These are phyloP conservation scores for Echinosophora koreensis DNA, from an alignment of 306 rosid species.

Conservation along the genomic window DNA sequence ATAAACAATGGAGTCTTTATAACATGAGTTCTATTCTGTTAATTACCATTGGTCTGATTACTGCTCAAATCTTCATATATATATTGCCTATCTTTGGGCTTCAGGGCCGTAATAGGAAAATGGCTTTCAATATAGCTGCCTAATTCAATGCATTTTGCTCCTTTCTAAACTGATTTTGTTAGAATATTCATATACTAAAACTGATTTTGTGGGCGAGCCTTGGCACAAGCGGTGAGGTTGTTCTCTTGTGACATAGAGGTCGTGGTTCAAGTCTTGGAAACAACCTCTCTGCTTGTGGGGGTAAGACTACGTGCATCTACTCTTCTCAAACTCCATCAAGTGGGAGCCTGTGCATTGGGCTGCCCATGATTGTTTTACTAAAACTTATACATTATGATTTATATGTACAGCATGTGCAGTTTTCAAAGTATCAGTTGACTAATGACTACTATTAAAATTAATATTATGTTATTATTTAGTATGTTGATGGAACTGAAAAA, in stretches of 20 bases:
- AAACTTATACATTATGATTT: background rate
- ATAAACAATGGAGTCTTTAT: background rate
- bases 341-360: too few relatives aligned
- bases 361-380: background rate
- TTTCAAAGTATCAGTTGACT: background rate
- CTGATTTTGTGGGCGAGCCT: too few relatives aligned
- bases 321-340: too few relatives aligned
- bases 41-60: background rate
- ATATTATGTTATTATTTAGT: background rate
- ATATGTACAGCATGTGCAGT: background rate
- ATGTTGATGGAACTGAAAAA: too few relatives aligned
- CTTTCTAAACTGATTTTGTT: constrained; percentile 26
- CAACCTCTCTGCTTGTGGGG: too few relatives aligned
- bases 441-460: background rate
- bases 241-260: too few relatives aligned
- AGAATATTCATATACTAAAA: background rate
- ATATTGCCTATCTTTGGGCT: constrained; percentile 17
- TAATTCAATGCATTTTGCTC: constrained; percentile 2
- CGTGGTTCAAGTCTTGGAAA: too few relatives aligned
- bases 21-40: background rate
- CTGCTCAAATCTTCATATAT: constrained; percentile 5
- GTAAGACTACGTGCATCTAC: too few relatives aligned
- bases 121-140: background rate
- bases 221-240: too few relatives aligned
- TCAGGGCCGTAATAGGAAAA: background rate